phyloP scores from a whole-genome alignment of 2,329 filamentous ascomycete genomes.

The Aspergillus terreus region DNA sequence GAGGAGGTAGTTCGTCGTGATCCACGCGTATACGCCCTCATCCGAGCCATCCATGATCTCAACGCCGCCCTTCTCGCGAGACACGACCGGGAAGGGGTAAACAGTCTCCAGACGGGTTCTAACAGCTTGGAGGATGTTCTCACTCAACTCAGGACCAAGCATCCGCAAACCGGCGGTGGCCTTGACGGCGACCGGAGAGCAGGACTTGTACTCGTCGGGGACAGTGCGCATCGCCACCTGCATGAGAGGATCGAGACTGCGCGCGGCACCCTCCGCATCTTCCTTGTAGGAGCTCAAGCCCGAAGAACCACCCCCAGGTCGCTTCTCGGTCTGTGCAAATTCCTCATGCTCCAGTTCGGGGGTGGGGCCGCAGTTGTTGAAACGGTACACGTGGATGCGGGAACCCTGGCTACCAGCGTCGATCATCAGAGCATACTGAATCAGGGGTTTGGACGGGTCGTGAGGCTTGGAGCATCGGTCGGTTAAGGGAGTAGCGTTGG shows the following conservation, averaged over 20 bases:
- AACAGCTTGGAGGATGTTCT: conserved; percentile 82
- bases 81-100: conserved; percentile 93
- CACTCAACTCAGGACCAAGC: conserved; percentile 74
- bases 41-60: conserved; percentile 97
- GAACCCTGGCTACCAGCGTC: conserved; percentile 97
- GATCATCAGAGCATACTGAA: conserved; percentile 98
- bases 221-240: conserved; percentile 79
- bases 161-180: conserved; percentile 91
- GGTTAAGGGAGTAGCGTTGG: conserved; percentile 51
- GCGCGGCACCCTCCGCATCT: conserved; percentile 82
- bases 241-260: conserved; percentile 83
- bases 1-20: conserved; percentile 96
- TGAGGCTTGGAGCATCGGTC: conserved; percentile 76
- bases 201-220: conserved; percentile 84
- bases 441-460: conserved; percentile 84
- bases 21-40: conserved; percentile 98
- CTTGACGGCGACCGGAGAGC: conserved; percentile 94
- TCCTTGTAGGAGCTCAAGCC: conserved; percentile 81
- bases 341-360: conserved; percentile 89
- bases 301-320: conserved; percentile 61
- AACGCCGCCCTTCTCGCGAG: conserved; percentile 78
- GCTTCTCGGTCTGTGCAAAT: conserved; percentile 91
- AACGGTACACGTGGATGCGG: conserved; percentile 96
- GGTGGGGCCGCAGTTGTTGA: conserved; percentile 97
- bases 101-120: conserved; percentile 76